Base-by-base conservation (phyloP, 805 yeast genomes). In the Candida chilensis region DNA sequence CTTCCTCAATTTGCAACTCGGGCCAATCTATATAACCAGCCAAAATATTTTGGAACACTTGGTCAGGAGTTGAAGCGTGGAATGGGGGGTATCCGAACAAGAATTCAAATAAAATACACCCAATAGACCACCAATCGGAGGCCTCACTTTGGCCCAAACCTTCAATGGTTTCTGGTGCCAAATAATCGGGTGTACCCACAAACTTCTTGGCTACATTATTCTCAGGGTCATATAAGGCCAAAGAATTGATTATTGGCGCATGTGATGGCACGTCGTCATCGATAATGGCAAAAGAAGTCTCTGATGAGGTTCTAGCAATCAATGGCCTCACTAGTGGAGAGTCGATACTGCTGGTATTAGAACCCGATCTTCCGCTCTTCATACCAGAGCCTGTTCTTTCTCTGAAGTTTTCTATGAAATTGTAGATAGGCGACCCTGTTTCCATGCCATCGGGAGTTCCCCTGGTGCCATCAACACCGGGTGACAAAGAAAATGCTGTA, bases 61-160 rank as follows among this genome's bases (percentile, higher is more conserved):
- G 60, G 25, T 80, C 83, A 0, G 96, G 92, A 1, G 86, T 67
- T 4, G 63, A 61, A 2, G 82, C 94, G 50, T 84, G 92, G 52
- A 92, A 92, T 2, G 99, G 99, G 2, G 99, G 96, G 49, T 75
- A 83, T 0, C 98, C 98, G 50, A 80, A 83, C 24, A 86, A 48
- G 47, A 92, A 80, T 54, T 92, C 99, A 60, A 90, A 92, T 33
- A 90, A 55, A 9, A 92, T 86, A 52, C 97, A 90, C 0, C 99
- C 99, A 20, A 90, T 72, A 2, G 97, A 85, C 99, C 99, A 92
- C 98, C 98, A 88, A 57, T 88, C 96, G n/a, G 90, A 77, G 38
- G 78, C 71, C 38, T 76, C 87, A 37, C 78, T 83, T 49, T 90
- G 96, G 0, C 83, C 80, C 2, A 68, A 64, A 24, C 96, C 97